Evolutionary conservation across 495 filamentous ascomycete genomes (phyloP).

Genomic region (Podospora appendiculata): DNA sequence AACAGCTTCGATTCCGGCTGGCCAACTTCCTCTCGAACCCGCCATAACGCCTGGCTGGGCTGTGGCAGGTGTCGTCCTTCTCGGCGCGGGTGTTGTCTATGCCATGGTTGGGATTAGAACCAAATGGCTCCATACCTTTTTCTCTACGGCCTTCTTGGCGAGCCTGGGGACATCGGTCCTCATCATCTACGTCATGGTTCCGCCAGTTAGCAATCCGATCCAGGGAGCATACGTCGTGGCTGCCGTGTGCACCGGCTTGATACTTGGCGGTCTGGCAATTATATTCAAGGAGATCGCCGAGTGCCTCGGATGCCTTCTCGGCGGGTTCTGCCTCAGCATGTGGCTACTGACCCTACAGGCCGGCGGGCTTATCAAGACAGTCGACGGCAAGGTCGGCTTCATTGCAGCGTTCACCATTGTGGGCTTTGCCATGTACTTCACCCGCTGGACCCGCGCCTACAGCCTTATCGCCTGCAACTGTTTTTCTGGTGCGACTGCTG

Average conservation of each 20-base stretch:
- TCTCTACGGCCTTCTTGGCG: slow-evolving; percentile 68
- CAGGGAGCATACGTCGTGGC: slow-evolving; percentile 89
- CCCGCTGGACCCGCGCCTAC: slow-evolving; percentile 67
- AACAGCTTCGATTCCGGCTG: slow-evolving; percentile 30
- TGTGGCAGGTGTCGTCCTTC: slow-evolving; percentile 68
- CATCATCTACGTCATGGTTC: slow-evolving; percentile 84
- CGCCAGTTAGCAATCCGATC: slow-evolving; percentile 64
- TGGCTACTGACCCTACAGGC: slow-evolving; percentile 75
- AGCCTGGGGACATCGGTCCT: slow-evolving; percentile 72
- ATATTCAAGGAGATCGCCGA: slow-evolving; percentile 84
- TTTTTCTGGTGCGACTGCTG: slow-evolving; percentile 71
- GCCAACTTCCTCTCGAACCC: slow-evolving; percentile 63
- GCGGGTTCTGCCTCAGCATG: slow-evolving; percentile 85
- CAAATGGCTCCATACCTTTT: slow-evolving; percentile 72
- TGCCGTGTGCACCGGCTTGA: slow-evolving; percentile 61
- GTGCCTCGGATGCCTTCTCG: slow-evolving; percentile 77
- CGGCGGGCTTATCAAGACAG: slow-evolving; percentile 62
- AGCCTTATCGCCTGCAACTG: slow-evolving; percentile 67
- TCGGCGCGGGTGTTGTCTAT: slow-evolving; percentile 60
- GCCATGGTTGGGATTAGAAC: slow-evolving; percentile 79
- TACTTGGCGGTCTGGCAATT: slow-evolving; percentile 68
- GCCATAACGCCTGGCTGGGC: slow-evolving; percentile 71
- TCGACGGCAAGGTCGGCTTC: slow-evolving; percentile 59
- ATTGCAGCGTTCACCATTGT: slow-evolving; percentile 63
- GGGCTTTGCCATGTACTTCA: slow-evolving; percentile 69